Percentiles rank a stretch among this genome's conserved stretches.
These are phyloP conservation scores for Cyclanthera cordifolia DNA, from an alignment of 306 rosid species.

Conservation along the genomic window DNA sequence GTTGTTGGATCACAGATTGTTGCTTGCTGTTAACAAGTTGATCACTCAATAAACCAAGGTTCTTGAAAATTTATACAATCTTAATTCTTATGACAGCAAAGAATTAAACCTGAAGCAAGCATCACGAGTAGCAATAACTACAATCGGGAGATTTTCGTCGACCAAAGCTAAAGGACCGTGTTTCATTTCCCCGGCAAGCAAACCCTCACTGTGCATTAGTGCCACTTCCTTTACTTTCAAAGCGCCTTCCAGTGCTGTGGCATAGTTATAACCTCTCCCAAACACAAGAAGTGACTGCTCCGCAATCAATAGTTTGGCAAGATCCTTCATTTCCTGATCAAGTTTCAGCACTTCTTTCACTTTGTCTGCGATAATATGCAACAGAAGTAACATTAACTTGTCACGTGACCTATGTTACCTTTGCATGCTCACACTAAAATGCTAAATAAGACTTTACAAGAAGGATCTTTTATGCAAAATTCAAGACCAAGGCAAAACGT, in stretches of 20 bases:
- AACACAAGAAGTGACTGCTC: slow-evolving; percentile 97
- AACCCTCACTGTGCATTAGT: slow-evolving; percentile 97
- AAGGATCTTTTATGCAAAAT: neutral
- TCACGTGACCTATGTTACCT: neutral
- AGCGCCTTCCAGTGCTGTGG: slow-evolving; percentile 96
- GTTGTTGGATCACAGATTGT: slow-evolving; percentile 98
- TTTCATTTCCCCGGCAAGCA: slow-evolving; percentile 99
- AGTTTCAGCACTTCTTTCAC: slow-evolving; percentile 83
- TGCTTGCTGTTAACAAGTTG: slow-evolving; percentile 65
- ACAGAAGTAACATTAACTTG: neutral
- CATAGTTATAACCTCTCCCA: slow-evolving; percentile 93
- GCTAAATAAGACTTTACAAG: neutral
- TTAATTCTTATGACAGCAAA: slow-evolving; percentile 4
- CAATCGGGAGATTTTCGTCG: slow-evolving; percentile 81
- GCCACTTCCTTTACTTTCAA: slow-evolving; percentile 97
- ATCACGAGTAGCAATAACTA: slow-evolving; percentile 89
- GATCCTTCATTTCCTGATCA: slow-evolving; percentile 80
- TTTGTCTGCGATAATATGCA: slow-evolving; percentile 40
- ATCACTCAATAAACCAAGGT: slow-evolving; percentile 20
- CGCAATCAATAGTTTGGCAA: slow-evolving; percentile 67
- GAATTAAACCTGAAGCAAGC: slow-evolving; percentile 82
- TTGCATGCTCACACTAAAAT: neutral
- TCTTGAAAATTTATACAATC: slow-evolving; percentile 9
- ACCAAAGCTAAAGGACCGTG: slow-evolving; percentile 96
- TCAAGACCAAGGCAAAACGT: neutral